These are phyloP conservation scores for Calendula officinalis DNA, from an alignment of 129 eudicot genomes.

Conservation along the genomic window DNA sequence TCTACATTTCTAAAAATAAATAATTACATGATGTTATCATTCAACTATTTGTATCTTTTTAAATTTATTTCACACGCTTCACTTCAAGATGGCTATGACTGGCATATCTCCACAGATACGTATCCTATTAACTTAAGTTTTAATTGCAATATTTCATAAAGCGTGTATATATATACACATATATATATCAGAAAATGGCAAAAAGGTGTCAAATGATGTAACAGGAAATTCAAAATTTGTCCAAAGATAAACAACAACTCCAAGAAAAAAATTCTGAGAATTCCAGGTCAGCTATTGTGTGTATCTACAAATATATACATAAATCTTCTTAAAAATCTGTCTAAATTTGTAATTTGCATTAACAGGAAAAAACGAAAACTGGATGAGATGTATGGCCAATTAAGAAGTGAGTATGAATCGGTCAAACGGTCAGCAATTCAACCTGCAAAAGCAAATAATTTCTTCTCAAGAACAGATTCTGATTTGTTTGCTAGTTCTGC, in stretches of 20 bases:
- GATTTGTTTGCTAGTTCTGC: conserved; percentile 80
- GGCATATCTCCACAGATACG: conserved; percentile 89
- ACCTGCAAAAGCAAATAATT: conserved; percentile 66
- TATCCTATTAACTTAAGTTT: conserved; percentile 46
- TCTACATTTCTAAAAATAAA: too few relatives aligned
- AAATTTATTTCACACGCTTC: too few relatives aligned
- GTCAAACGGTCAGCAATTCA: conserved; percentile 79
- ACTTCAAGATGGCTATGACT: conserved; percentile 78
- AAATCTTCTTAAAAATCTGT: too few relatives aligned
- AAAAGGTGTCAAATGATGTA: conserved; percentile 93
- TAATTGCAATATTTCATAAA: neutral
- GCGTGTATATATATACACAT: conserved; percentile 7
- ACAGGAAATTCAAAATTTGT: conserved; percentile 72
- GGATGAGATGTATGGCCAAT: conserved; percentile 92
- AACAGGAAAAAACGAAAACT: conserved; percentile 86
- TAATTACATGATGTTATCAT: too few relatives aligned
- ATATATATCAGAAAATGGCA: conserved; percentile 65
- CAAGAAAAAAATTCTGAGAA: conserved; percentile 92
- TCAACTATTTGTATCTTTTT: too few relatives aligned
- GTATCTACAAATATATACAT: too few relatives aligned
- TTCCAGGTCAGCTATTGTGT: conserved; percentile 77
- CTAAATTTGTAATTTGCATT: conserved; percentile 24
- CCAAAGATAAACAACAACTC: conserved; percentile 88
- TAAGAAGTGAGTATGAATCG: conserved; percentile 82
- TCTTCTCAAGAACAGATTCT: conserved; percentile 61